A percentile compares a stretch with the other conserved stretches of the same genome.
Conservation (phyloP, 371 early-diverging fungal species). For the Mucor plumbeus region DNA sequence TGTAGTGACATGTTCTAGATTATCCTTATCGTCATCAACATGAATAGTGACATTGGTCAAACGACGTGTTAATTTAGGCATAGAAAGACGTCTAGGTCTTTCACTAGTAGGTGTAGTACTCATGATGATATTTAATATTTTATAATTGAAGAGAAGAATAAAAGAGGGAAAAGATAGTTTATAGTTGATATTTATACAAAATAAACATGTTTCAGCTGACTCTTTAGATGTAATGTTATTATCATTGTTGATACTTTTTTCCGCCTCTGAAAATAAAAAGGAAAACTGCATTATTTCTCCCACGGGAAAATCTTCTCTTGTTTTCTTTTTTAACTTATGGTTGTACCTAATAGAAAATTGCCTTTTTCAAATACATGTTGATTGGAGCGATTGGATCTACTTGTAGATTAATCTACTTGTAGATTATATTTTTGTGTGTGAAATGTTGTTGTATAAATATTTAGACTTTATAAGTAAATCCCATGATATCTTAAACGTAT, state of each 20-base stretch:
- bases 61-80: conserved; percentile 40
- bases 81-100: conserved; percentile 37
- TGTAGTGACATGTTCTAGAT: conserved; percentile 25
- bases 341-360: background rate
- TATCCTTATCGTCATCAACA: conserved; percentile 26
- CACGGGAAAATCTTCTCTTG: background rate
- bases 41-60: conserved; percentile 37
- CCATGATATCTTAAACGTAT: too few species aligned
- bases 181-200: conserved; percentile 2
- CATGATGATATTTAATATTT: background rate
- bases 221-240: background rate
- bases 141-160: background rate
- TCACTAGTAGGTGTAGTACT: conserved; percentile 27
- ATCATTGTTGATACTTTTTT: too few species aligned
- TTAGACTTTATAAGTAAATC: background rate
- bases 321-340: background rate
- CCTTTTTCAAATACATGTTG: background rate
- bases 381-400: conserved; percentile 5
- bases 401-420: background rate
- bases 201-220: conserved; percentile 8
- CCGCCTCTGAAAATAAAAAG: background rate
- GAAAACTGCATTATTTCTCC: conserved; percentile 1
- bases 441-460: background rate
- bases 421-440: background rate
- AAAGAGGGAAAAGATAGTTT: background rate